Base-by-base conservation (phyloP, 129 eudicot species). In the Artemisia tridentata region DNA sequence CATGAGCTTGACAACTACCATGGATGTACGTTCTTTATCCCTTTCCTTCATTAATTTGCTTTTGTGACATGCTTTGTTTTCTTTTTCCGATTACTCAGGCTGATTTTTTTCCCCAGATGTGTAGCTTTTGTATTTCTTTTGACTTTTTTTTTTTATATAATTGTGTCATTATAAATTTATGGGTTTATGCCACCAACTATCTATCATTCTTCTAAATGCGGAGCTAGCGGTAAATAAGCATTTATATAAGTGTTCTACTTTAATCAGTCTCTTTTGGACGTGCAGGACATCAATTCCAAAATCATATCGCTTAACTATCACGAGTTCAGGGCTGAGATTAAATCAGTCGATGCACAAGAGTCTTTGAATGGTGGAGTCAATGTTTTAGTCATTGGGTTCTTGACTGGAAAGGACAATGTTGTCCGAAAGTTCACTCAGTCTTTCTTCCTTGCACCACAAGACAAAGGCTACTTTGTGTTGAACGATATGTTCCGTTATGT, bases 391-490 rank as follows among this genome's bases (percentile, higher is more conserved):
- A 90, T 93, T 77, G 99, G 99, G 20, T 71, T 59, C 59, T 67
- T 95, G 69, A 80, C 92, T 21, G 85, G 90, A 65, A 82, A 79
- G 83, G 97, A 87, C 62, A 73, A 76, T 61, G 65, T 74, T 31
- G 72, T 75, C 46, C 77, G 84, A 60, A 75, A 83, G 63, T 93
- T 95, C 41, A 54, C 91, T 12, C 99, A 95, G 59, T 63, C 87
- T 45, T 95, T 95, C 76, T 95, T 95, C 61, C 96, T 95, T 67
- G 99, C 99, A 5, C 99, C 99, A 9, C 99, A 95, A 69, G 96
- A 95, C 41, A 82, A 75, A 65, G 99, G 99, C n/a, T 95, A 80
- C 88, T 95, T 82, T 81, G 97, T 95, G 75, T 74, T 95, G 69
- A 95, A 95, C 65, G 97, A 95, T 78, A 84, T 95, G 62, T 88